phyloP scores from a whole-genome alignment of 495 filamentous ascomycete species.

The Podospora fimiseda region DNA sequence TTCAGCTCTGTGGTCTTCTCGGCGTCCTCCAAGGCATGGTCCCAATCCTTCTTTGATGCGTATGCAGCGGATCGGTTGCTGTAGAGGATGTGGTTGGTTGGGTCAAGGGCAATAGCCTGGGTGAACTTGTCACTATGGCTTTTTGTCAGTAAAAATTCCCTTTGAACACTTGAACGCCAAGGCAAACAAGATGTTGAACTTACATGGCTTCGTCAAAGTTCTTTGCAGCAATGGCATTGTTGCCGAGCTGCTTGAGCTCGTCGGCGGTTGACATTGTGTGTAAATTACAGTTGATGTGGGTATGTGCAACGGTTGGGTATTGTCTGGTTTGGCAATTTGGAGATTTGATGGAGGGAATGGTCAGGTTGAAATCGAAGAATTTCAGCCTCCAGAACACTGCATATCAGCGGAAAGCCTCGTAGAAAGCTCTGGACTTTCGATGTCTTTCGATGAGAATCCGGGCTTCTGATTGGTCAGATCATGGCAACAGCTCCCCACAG shows the following conservation, averaged over 20 bases:
- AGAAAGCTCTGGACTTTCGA: conserved; percentile 32
- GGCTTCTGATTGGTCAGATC: conserved; percentile 18
- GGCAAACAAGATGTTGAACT: conserved; percentile 33
- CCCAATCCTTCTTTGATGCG: conserved; percentile 80
- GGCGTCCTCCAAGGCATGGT: conserved; percentile 80
- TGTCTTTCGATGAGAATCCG: conserved; percentile 26
- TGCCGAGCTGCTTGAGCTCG: conserved; percentile 88
- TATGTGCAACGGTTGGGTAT: conserved; percentile 1
- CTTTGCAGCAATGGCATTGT: conserved; percentile 95
- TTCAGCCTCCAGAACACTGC: conserved; percentile 6
- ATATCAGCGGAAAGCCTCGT: conserved; percentile 12
- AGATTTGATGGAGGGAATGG: neutral
- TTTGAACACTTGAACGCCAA: neutral
- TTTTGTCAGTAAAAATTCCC: neutral
- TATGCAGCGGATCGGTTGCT: conserved; percentile 97
- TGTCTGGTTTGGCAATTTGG: neutral
- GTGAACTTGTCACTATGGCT: conserved; percentile 79
- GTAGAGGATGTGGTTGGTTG: conserved; percentile 90
- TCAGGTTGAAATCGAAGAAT: conserved; percentile 10
- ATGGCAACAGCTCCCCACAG: conserved; percentile 17
- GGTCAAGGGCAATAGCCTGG: conserved; percentile 83
- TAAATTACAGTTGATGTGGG: neutral
- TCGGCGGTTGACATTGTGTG: conserved; percentile 44
- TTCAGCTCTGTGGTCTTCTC: conserved; percentile 89
- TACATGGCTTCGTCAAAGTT: conserved; percentile 95